Evolutionary conservation across 495 filamentous ascomycete species (phyloP), one percentile per base, ranked within the genome.

Genomic region (Penicillium lagena): DNA sequence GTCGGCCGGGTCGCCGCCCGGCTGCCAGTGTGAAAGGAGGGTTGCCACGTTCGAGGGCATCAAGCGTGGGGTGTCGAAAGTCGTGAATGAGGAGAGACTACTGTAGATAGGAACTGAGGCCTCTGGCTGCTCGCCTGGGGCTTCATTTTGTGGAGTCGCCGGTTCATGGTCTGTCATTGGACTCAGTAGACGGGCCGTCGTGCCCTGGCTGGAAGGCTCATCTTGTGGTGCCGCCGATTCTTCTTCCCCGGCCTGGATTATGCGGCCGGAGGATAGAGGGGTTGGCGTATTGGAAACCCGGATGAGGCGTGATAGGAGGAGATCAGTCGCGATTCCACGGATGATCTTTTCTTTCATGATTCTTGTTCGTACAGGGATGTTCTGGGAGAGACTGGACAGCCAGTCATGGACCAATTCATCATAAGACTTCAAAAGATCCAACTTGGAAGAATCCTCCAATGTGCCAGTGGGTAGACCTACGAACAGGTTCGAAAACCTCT

Each of bases 1-100:
- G 8, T 46, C 37, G 12, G 51, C 46, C 11, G 72, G 74, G 42
- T 70, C 57, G 12, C 36, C 37, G 9, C 72, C 73, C 2, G 56
- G 36, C 15, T 56, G 33, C 74, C 74, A 78, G 13, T 75, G 65
- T 7, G 60, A 54, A 0, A 78, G 57, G n/a, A 76, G 49, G 29
- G 48, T 59, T 27, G 51, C 42, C 17, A 63, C 50, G 11, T 54
- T 63, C 12, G 39, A 51, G 7, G 63, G 47, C 33, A 59, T 38
- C 14, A 58, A 27, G 12, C 57, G 57, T 28, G 58, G 51, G 2
- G 44, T 31, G 22, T 51, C 56, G 31, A 71, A 61, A 0, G 36
- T 58, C 1, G 60, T 61, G 31, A 68, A 63, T 31, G 58, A 46
- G 12, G 63, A 57, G 12, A 76, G 54, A 27, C 39, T 54, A 35